Percentiles rank a stretch among this genome's conserved stretches.
phyloP scores from a whole-genome alignment of 2,329 filamentous ascomycete species.

The Keithomyces neogunnii region DNA sequence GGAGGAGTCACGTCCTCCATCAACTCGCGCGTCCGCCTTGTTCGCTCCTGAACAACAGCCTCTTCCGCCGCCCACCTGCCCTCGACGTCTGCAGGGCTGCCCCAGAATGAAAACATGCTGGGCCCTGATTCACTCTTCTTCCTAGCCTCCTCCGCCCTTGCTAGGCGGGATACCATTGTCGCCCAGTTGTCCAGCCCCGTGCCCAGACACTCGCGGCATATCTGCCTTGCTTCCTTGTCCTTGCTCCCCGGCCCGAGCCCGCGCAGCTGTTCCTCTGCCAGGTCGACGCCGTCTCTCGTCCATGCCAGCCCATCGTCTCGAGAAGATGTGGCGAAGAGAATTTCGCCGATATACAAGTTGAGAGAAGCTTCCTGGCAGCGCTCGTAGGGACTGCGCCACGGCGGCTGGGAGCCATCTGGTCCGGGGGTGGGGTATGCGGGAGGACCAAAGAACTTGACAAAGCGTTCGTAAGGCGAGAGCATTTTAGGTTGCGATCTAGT shows the following conservation, averaged over 20 bases:
- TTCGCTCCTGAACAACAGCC: constrained; percentile 43
- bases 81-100: constrained; percentile 23
- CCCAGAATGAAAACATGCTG: constrained; percentile 29
- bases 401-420: constrained; percentile 58
- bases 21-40: constrained; percentile 41
- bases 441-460: constrained; percentile 24
- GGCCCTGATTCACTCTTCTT: constrained; percentile 25
- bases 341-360: constrained; percentile 88
- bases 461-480: constrained; percentile 11
- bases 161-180: constrained; percentile 64
- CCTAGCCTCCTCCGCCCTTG: constrained; percentile 37
- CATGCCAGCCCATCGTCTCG: constrained; percentile 71
- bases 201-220: constrained; percentile 69
- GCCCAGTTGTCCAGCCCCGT: constrained; percentile 76
- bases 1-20: constrained; percentile 39
- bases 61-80: constrained; percentile 48
- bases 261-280: constrained; percentile 62
- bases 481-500: constrained; percentile 5
- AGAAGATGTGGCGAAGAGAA: constrained; percentile 60
- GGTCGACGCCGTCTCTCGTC: constrained; percentile 81
- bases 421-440: constrained; percentile 64
- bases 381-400: constrained; percentile 55
- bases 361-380: constrained; percentile 79
- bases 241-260: constrained; percentile 22
- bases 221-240: constrained; percentile 31